phyloP scores from a whole-genome alignment of 192 early-diverging fungal species.

The Podochytrium sp. region DNA sequence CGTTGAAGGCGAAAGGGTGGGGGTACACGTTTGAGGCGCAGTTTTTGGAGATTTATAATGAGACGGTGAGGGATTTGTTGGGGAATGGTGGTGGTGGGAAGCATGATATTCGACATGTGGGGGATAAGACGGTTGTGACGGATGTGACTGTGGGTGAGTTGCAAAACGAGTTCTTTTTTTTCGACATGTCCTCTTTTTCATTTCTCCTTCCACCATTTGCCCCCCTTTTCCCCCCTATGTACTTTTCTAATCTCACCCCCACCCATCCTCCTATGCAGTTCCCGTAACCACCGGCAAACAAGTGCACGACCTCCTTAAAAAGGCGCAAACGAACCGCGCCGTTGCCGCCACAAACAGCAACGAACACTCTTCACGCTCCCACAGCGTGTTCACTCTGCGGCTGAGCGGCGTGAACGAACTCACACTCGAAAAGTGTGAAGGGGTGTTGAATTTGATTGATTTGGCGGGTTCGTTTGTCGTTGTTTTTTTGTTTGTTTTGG shows the following conservation, averaged over 20 bases:
- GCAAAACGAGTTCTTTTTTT: neutral
- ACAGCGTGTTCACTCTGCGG: conserved; percentile 90
- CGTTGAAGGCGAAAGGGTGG: conserved; percentile 81
- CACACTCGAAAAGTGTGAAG: conserved; percentile 73
- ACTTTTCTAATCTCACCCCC: no score
- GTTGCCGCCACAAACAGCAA: conserved; percentile 93
- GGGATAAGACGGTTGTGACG: conserved; percentile 79
- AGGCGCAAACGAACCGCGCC: conserved; percentile 82
- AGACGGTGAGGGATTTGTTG: conserved; percentile 85
- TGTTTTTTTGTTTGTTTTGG: conserved; percentile 10
- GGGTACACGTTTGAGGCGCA: conserved; percentile 84
- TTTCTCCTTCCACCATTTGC: no score
- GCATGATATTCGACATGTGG: conserved; percentile 82
- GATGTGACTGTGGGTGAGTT: conserved; percentile 66
- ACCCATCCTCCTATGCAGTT: conserved; percentile 44
- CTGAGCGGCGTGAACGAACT: conserved; percentile 74
- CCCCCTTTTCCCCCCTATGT: no score
- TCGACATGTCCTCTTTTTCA: conserved; percentile 6
- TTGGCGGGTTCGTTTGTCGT: conserved; percentile 69
- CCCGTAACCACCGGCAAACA: conserved; percentile 72
- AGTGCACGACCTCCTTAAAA: conserved; percentile 72
- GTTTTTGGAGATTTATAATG: conserved; percentile 97
- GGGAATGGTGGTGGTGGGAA: conserved; percentile 55
- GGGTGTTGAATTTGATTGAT: conserved; percentile 91
- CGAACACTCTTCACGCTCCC: conserved; percentile 90